Conservation (phyloP, 78 protist species). For the Dictyostelium capitatum region DNA sequence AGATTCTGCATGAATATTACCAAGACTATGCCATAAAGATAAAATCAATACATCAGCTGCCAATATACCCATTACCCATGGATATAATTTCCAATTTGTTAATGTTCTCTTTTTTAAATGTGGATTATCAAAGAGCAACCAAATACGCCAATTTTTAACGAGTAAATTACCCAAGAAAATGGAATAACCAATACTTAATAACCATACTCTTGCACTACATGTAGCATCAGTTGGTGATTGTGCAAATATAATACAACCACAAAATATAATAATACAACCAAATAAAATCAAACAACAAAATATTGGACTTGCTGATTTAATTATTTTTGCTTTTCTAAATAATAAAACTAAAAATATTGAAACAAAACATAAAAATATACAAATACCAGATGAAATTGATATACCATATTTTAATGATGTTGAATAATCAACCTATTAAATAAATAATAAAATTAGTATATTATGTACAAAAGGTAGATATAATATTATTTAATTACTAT, state of each 20-base stretch:
- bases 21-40: slow-evolving; percentile 6
- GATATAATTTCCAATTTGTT: slow-evolving; percentile 28
- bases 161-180: slow-evolving; percentile 37
- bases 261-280: slow-evolving; percentile 30
- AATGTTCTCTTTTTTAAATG: slow-evolving; percentile 10
- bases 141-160: slow-evolving; percentile 50
- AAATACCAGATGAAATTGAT: slow-evolving; percentile 6
- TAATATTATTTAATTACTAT: background rate
- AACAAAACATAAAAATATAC: background rate
- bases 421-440: background rate
- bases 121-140: slow-evolving; percentile 63
- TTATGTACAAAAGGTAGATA: no score
- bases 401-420: slow-evolving; percentile 33
- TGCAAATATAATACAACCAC: slow-evolving; percentile 29
- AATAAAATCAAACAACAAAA: slow-evolving; percentile 29
- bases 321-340: slow-evolving; percentile 11
- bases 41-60: background rate
- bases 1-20: background rate
- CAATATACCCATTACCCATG: background rate
- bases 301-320: slow-evolving; percentile 53
- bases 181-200: slow-evolving; percentile 43
- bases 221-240: background rate
- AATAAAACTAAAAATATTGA: background rate
- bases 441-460: background rate
- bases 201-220: slow-evolving; percentile 36